Evolutionary conservation across 73 alveolate genomes (phyloP).

Genomic region (Tetrahymena thermophila): DNA sequence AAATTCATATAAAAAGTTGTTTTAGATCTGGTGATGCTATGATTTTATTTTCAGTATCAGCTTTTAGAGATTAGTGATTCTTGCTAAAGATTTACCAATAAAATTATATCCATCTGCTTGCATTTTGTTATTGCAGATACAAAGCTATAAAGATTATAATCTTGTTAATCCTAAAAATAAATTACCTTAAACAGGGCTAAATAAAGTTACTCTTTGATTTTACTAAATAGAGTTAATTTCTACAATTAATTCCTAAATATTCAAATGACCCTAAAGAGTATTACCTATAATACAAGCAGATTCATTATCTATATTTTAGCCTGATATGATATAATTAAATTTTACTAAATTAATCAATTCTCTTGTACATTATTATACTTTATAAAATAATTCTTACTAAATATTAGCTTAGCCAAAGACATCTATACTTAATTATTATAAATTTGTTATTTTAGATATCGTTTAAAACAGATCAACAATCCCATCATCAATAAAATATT

Average conservation of each 20-base stretch:
- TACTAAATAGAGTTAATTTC: neutral
- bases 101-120: neutral
- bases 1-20: neutral
- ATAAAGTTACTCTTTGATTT: neutral
- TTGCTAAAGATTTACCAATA: neutral
- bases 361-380: neutral
- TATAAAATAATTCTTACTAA: neutral
- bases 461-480: too few species aligned
- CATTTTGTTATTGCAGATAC: neutral
- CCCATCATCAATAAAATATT: neutral
- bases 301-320: neutral
- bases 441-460: neutral
- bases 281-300: neutral
- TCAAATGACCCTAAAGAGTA: neutral
- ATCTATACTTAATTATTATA: too few species aligned
- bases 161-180: neutral
- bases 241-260: neutral
- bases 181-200: neutral
- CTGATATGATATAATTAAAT: neutral
- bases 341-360: neutral
- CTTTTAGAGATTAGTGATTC: neutral
- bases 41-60: neutral
- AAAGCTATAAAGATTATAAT: neutral
- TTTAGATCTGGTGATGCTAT: neutral
- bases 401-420: neutral